Evolutionary conservation across 345 rosid genomes (phyloP).

Genomic region (Syzygium oleosum): DNA sequence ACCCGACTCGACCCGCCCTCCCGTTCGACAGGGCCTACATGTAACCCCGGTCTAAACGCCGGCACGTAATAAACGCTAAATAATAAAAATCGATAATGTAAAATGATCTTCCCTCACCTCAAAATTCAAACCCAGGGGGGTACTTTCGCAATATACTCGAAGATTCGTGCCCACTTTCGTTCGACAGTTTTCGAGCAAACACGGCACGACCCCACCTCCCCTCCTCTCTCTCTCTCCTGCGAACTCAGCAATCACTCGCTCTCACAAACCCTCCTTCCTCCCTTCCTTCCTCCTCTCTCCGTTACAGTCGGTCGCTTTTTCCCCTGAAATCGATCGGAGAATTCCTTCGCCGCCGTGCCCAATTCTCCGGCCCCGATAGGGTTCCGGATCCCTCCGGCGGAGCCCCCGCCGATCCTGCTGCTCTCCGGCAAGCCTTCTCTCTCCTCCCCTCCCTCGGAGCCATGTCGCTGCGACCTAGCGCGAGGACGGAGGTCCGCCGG

Average conservation of each 20-base stretch:
- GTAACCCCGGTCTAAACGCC: accelerated
- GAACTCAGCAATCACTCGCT: neutral
- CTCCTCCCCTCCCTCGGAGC: neutral
- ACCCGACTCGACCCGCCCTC: neutral
- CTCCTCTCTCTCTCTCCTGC: neutral
- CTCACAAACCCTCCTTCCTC: neutral
- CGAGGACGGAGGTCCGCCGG: constrained; percentile 65
- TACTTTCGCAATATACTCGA: neutral
- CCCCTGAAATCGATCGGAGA: neutral
- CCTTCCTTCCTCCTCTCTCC: neutral
- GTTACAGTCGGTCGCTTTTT: neutral
- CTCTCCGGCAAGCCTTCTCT: too few relatives aligned
- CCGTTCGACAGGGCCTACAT: accelerated
- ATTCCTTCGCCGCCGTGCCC: neutral
- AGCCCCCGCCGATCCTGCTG: neutral
- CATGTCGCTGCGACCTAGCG: constrained; percentile 77
- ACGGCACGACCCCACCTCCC: neutral
- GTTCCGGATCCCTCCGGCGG: neutral
- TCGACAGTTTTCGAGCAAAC: neutral
- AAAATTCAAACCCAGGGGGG: neutral
- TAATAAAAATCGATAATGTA: neutral
- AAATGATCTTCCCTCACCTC: neutral
- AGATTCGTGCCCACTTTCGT: neutral
- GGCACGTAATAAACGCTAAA: neutral
- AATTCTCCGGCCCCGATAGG: neutral